phyloP scores from a whole-genome alignment of 306 rosid species.

The Trichosanthes cucumerina region DNA sequence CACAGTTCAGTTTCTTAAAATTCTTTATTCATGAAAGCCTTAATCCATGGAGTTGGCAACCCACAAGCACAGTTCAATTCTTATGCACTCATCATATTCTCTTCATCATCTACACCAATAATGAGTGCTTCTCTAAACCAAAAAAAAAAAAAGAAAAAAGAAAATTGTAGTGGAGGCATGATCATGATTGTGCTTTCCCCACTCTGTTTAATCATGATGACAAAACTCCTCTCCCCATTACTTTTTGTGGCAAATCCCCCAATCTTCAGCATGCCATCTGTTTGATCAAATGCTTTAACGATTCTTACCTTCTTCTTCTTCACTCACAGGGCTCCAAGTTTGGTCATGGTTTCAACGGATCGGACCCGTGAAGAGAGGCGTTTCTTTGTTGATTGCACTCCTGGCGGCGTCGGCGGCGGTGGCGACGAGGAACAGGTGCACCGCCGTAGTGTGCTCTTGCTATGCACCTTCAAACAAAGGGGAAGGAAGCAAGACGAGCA shows the following conservation, averaged over 20 bases:
- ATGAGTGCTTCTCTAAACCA: neutral
- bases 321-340: neutral
- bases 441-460: conserved; percentile 36
- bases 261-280: neutral
- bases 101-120: neutral
- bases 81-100: neutral
- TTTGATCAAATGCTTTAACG: neutral
- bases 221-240: neutral
- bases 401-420: conserved; percentile 31
- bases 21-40: neutral
- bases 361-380: conserved; percentile 5
- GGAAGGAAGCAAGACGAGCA: conserved; percentile 11
- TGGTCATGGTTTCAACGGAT: conserved; percentile 11
- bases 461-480: conserved; percentile 25
- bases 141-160: neutral
- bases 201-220: neutral
- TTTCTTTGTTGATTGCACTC: conserved; percentile 14
- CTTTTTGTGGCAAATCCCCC: neutral
- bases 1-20: neutral
- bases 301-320: neutral
- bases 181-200: neutral
- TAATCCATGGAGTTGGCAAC: neutral
- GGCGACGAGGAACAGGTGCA: conserved; percentile 24
- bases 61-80: neutral
- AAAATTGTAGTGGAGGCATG: neutral